Evolutionary conservation across 257 asterid genomes (phyloP).

Genomic region (Jacaranda copaia): DNA sequence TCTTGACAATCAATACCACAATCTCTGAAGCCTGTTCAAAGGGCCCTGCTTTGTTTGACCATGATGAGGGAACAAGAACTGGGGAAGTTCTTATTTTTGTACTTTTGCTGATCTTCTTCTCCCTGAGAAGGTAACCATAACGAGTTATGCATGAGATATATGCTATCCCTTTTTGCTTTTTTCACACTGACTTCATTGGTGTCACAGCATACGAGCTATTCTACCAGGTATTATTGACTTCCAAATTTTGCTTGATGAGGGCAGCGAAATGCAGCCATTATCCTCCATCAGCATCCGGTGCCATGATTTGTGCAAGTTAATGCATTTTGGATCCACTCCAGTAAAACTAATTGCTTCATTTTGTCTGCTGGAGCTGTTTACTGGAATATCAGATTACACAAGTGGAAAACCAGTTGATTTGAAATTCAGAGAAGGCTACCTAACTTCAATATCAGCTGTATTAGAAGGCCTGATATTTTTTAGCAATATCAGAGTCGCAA

Average conservation of each 20-base stretch:
- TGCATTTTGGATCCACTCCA: constrained; percentile 83
- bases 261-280: constrained; percentile 42
- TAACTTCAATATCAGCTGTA: constrained; percentile 59
- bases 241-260: constrained; percentile 53
- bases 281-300: constrained; percentile 67
- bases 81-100: constrained; percentile 69
- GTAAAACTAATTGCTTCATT: constrained; percentile 72
- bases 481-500: constrained; percentile 63
- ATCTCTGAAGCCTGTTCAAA: constrained; percentile 70
- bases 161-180: neutral
- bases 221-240: constrained; percentile 69
- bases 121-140: constrained; percentile 70
- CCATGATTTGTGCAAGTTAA: constrained; percentile 78
- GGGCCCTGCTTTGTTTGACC: constrained; percentile 79
- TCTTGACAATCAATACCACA: constrained; percentile 50
- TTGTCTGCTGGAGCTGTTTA: constrained; percentile 75
- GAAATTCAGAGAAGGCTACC: constrained; percentile 55
- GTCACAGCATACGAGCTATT: constrained; percentile 59
- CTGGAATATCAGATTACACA: constrained; percentile 49
- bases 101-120: constrained; percentile 72
- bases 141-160: constrained; percentile 13
- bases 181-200: constrained; percentile 41
- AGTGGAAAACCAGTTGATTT: constrained; percentile 43
- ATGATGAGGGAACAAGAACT: constrained; percentile 64
- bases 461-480: constrained; percentile 78